Percentiles rank a stretch among this genome's conserved stretches.
phyloP scores from a whole-genome alignment of 306 rosid species.

The Citrullus amarus region DNA sequence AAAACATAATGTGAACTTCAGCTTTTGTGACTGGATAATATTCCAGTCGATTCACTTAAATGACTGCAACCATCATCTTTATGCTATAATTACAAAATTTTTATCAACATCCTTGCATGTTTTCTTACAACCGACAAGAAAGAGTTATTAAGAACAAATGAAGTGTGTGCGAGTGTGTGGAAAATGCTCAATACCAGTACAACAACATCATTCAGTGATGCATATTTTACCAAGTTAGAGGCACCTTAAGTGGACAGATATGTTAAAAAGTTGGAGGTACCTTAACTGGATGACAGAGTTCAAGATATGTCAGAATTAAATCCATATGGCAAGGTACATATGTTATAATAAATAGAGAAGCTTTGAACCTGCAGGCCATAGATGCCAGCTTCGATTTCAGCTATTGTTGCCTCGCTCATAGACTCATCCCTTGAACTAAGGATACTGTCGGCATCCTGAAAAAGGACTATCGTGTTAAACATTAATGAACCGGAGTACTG shows the following conservation, averaged over 20 bases:
- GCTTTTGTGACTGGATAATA: neutral
- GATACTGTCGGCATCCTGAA: conserved; percentile 34
- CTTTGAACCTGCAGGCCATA: conserved; percentile 75
- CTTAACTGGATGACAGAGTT: neutral
- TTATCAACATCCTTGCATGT: neutral
- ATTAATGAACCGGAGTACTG: conserved; percentile 2
- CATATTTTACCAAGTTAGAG: neutral
- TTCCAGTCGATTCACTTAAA: neutral
- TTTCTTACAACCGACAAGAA: neutral
- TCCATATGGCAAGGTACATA: neutral
- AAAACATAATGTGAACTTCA: neutral
- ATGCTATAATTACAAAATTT: neutral
- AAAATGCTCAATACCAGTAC: neutral
- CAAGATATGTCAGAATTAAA: neutral
- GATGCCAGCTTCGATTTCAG: conserved; percentile 62
- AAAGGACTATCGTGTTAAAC: conserved; percentile 12
- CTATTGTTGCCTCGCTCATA: conserved; percentile 31
- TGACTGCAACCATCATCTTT: neutral
- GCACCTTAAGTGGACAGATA: neutral
- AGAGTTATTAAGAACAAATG: neutral
- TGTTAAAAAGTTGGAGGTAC: neutral
- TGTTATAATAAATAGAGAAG: conserved; percentile 11
- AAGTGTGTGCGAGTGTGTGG: neutral
- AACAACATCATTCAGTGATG: neutral
- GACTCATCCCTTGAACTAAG: conserved; percentile 21